These are phyloP conservation scores for Kwoniella dendrophila DNA, from an alignment of 768 basidiomycete species.

Conservation along the genomic window DNA sequence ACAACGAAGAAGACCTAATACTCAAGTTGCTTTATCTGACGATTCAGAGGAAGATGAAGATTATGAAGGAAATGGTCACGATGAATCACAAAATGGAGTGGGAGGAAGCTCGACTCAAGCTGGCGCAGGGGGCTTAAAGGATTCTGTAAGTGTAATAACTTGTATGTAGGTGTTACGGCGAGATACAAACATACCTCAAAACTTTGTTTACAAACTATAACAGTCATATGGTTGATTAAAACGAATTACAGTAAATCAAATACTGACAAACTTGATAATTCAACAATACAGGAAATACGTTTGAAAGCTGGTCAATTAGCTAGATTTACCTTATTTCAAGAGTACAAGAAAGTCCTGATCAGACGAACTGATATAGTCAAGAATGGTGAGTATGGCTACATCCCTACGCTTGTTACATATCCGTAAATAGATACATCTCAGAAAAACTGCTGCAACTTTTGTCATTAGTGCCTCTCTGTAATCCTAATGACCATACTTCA, in stretches of 20 bases:
- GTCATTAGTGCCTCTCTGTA: no score
- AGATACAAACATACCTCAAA: no score
- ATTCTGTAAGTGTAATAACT: constrained; percentile 31
- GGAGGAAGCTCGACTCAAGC: constrained; percentile 17
- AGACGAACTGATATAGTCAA: constrained; percentile 83
- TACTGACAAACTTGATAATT: not conserved
- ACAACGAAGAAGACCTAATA: constrained; percentile 9
- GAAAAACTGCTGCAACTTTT: no score
- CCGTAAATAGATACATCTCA: no score
- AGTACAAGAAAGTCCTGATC: constrained; percentile 69
- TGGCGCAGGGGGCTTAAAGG: constrained; percentile 22
- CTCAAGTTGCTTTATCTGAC: constrained; percentile 10
- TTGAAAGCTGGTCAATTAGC: constrained; percentile 72
- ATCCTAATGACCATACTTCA: no score
- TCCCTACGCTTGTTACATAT: no score
- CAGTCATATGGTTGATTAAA: no score
- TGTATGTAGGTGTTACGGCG: no score
- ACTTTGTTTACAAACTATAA: no score
- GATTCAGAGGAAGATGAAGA: constrained; percentile 7
- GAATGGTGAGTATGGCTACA: constrained; percentile 62
- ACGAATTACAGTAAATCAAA: not conserved
- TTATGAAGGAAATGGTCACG: constrained; percentile 2
- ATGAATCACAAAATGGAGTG: not conserved
- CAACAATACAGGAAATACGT: constrained; percentile 62
- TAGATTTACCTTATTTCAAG: constrained; percentile 77